Conservation (phyloP, 2,329 filamentous ascomycete species). For the Fusarium sp. region DNA sequence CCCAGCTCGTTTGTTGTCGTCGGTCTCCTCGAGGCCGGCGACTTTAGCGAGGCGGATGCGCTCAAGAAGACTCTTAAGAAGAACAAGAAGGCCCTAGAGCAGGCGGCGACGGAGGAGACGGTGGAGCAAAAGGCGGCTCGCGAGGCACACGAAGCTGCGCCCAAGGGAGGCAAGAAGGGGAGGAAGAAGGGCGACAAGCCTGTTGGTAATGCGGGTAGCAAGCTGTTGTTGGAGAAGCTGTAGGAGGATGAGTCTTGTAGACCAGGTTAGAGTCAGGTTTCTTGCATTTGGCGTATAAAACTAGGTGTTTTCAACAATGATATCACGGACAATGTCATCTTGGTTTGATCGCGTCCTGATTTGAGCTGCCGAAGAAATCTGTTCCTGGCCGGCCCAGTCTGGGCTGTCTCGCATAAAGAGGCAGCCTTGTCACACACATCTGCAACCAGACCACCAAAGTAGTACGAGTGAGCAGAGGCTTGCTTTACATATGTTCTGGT, state of each 20-base stretch:
- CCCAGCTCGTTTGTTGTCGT: constrained; percentile 89
- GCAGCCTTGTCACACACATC: constrained; percentile 3
- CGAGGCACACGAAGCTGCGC: constrained; percentile 59
- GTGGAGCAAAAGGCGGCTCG: constrained; percentile 64
- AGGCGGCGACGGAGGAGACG: constrained; percentile 71
- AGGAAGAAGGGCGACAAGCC: constrained; percentile 59
- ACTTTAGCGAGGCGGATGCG: constrained; percentile 75
- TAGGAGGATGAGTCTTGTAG: constrained; percentile 32
- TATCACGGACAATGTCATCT: constrained; percentile 37
- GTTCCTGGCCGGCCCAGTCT: neutral
- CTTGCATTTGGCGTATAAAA: constrained; percentile 42
- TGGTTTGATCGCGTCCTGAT: constrained; percentile 3
- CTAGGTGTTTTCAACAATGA: constrained; percentile 39
- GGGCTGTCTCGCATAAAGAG: neutral
- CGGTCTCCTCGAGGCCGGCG: constrained; percentile 79
- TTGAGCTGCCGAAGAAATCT: neutral
- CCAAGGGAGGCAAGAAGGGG: constrained; percentile 57
- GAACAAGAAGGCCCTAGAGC: constrained; percentile 77
- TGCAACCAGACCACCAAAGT: constrained; percentile 17
- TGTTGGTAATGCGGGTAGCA: constrained; percentile 72
- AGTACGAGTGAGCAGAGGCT: constrained; percentile 10
- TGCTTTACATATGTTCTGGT: neutral
- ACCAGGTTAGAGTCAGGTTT: constrained; percentile 16
- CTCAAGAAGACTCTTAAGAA: constrained; percentile 78
- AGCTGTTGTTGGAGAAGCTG: constrained; percentile 70